A percentile compares a stretch with the other conserved stretches of the same genome.
Evolutionary conservation across 768 basidiomycete species (phyloP).

Genomic region (Mycena rosella): DNA sequence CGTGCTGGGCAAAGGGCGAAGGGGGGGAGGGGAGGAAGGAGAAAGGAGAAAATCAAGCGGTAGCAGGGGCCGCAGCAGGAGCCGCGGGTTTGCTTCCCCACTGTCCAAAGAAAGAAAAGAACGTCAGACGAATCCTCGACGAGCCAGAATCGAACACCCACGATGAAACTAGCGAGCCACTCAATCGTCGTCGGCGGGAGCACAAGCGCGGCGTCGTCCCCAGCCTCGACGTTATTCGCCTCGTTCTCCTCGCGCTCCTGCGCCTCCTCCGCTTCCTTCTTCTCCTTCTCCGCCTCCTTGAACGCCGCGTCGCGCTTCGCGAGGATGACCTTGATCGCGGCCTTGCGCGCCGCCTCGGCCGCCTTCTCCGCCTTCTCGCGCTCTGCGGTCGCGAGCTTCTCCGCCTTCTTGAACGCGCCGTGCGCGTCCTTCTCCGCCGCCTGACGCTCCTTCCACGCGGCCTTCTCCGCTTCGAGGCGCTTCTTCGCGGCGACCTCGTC

Average conservation of each 20-base stretch:
- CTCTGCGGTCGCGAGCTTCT: slow-evolving; percentile 14
- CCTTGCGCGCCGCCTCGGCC: slow-evolving; percentile 14
- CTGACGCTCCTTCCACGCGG: slow-evolving; percentile 28
- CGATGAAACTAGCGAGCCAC: slow-evolving; percentile 7
- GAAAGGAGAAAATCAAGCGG: background rate
- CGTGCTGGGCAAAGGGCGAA: too few species aligned
- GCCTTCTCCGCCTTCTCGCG: slow-evolving; percentile 24
- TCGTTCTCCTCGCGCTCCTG: background rate
- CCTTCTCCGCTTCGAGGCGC: slow-evolving; percentile 24
- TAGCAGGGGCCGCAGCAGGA: background rate
- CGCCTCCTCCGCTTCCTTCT: background rate
- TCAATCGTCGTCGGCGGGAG: background rate
- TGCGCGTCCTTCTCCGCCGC: slow-evolving; percentile 18
- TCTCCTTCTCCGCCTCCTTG: slow-evolving; percentile 7
- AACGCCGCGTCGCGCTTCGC: slow-evolving; percentile 1
- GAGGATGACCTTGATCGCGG: slow-evolving; percentile 14
- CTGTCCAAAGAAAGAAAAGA: background rate
- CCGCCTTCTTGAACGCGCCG: slow-evolving; percentile 15
- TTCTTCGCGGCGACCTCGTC: slow-evolving; percentile 18
- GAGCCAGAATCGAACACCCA: background rate
- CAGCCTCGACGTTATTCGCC: background rate
- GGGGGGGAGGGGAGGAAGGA: too few species aligned
- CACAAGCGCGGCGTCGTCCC: background rate
- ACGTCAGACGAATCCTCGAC: background rate
- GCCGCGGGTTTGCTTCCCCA: slow-evolving; percentile 7